Evolutionary conservation across 1,139 yeast genomes (phyloP).

Genomic region (Scheffersomyces titani): DNA sequence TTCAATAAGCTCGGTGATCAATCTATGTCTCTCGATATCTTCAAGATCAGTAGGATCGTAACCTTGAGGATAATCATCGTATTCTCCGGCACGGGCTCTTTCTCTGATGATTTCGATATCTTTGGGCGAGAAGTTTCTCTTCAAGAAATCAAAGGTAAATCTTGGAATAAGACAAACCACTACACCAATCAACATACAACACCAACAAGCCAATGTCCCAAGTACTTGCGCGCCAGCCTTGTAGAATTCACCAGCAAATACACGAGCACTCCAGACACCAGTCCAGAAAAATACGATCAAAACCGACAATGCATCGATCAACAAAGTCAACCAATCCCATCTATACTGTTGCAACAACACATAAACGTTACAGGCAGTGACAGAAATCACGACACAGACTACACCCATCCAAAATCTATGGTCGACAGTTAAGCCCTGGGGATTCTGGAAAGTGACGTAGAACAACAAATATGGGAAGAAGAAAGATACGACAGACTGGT

Average conservation of each 20-base stretch:
- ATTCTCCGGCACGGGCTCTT: constrained; percentile 45
- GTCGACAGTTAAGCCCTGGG: constrained; percentile 52
- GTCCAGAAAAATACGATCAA: constrained; percentile 62
- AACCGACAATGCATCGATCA: constrained; percentile 51
- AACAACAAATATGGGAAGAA: constrained; percentile 57
- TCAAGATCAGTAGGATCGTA: constrained; percentile 61
- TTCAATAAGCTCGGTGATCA: constrained; percentile 35
- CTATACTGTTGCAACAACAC: constrained; percentile 56
- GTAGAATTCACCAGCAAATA: constrained; percentile 47
- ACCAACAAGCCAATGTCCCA: constrained; percentile 57
- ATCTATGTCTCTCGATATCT: constrained; percentile 46
- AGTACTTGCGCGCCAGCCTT: constrained; percentile 56
- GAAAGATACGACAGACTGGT: constrained; percentile 57
- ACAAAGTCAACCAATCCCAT: constrained; percentile 61
- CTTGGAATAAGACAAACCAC: constrained; percentile 54
- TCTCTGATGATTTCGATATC: constrained; percentile 61
- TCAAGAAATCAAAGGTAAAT: constrained; percentile 49
- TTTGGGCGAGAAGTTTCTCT: constrained; percentile 47
- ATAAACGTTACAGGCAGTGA: constrained; percentile 54
- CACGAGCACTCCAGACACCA: constrained; percentile 57
- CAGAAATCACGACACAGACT: constrained; percentile 49
- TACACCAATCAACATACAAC: constrained; percentile 48
- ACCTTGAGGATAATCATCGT: constrained; percentile 50
- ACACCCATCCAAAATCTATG: constrained; percentile 63
- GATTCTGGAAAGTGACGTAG: constrained; percentile 45